These are phyloP conservation scores for Cokeromyces recurvatus DNA, from an alignment of 371 early-diverging fungal genomes.

Conservation along the genomic window DNA sequence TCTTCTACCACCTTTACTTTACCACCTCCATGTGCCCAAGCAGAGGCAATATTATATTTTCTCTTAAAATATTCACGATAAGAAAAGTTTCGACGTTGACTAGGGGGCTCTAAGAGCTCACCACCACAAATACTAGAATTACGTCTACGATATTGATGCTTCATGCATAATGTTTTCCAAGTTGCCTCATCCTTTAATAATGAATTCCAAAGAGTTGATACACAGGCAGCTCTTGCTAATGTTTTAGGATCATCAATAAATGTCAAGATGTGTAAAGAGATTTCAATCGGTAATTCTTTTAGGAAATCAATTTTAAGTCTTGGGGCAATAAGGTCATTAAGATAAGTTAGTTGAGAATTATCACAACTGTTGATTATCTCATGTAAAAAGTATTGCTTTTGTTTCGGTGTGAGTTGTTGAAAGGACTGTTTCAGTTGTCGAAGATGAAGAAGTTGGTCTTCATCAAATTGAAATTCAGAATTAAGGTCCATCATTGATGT, in stretches of 20 bases:
- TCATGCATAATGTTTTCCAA: slow-evolving; percentile 48
- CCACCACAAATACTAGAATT: slow-evolving; percentile 49
- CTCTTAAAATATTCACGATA: slow-evolving; percentile 76
- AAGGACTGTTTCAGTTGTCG: slow-evolving; percentile 37
- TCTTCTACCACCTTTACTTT: slow-evolving; percentile 68
- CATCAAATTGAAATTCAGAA: slow-evolving; percentile 24
- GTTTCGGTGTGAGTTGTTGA: slow-evolving; percentile 37
- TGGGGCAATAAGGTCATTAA: slow-evolving; percentile 55
- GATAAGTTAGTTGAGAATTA: slow-evolving; percentile 52
- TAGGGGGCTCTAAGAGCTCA: slow-evolving; percentile 42
- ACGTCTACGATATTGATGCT: slow-evolving; percentile 42
- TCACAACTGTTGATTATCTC: slow-evolving; percentile 56
- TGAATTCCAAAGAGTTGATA: slow-evolving; percentile 71
- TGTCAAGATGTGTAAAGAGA: slow-evolving; percentile 66
- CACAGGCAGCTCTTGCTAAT: slow-evolving; percentile 69
- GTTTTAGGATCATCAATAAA: slow-evolving; percentile 67
- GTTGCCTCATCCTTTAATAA: slow-evolving; percentile 63
- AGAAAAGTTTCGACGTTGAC: slow-evolving; percentile 47
- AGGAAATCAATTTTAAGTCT: slow-evolving; percentile 78
- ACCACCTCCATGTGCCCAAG: slow-evolving; percentile 74
- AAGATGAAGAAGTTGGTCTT: slow-evolving; percentile 29
- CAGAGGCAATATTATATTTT: slow-evolving; percentile 66
- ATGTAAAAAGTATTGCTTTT: slow-evolving; percentile 37
- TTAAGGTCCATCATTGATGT: background rate
- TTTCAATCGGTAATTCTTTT: slow-evolving; percentile 70